phyloP scores from a whole-genome alignment of 139 green algal genomes.

The Tetraselmis striata region DNA sequence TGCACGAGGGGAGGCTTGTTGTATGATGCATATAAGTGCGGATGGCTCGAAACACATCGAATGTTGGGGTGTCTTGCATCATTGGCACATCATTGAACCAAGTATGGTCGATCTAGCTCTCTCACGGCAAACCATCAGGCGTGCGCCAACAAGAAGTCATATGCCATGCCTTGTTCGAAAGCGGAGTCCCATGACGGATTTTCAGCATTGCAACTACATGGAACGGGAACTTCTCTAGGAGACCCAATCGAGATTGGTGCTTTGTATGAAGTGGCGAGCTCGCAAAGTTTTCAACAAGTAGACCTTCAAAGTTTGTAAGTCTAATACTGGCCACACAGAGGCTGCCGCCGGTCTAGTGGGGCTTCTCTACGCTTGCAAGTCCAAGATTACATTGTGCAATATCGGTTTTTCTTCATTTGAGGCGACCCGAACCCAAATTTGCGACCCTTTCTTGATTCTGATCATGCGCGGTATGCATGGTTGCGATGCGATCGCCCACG shows the following conservation, averaged over 20 bases:
- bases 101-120: conserved; percentile 45
- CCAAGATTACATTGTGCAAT: background rate
- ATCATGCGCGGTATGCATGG: no score
- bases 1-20: conserved; percentile 19
- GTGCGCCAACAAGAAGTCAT: conserved; percentile 36
- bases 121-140: conserved; percentile 52
- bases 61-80: background rate
- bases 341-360: conserved; percentile 37
- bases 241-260: conserved; percentile 82
- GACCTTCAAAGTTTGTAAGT: conserved; percentile 19
- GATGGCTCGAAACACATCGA: conserved; percentile 17
- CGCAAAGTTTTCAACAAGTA: background rate
- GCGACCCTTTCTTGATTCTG: background rate
- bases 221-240: conserved; percentile 67
- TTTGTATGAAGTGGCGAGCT: background rate
- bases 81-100: conserved; percentile 35
- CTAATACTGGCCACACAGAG: conserved; percentile 26
- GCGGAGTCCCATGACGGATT: conserved; percentile 1
- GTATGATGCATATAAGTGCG: conserved; percentile 4
- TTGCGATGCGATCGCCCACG: no score
- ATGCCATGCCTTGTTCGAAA: background rate
- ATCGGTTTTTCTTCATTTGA: conserved; percentile 40
- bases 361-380: conserved; percentile 28
- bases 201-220: conserved; percentile 28
- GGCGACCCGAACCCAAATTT: conserved; percentile 47